Evolutionary conservation across 2,329 filamentous ascomycete species (phyloP).

Genomic region (Sporothrix pallida): DNA sequence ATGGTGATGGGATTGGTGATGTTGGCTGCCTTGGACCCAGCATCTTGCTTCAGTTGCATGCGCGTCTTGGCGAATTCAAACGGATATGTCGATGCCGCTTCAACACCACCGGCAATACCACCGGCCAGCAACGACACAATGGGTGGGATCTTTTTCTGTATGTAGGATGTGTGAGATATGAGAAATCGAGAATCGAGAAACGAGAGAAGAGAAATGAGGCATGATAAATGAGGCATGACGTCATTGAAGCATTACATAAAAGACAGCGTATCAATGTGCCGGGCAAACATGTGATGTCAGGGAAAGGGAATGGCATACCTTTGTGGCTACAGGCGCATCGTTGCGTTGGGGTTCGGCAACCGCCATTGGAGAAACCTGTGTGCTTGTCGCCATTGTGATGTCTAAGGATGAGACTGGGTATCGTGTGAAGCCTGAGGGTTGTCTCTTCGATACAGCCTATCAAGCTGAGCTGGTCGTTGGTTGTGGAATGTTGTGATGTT

Average conservation of each 20-base stretch:
- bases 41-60: constrained; percentile 57
- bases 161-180: background rate
- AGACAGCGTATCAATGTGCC: background rate
- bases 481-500: background rate
- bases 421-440: background rate
- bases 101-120: constrained; percentile 58
- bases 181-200: background rate
- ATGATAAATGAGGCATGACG: background rate
- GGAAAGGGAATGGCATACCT: background rate
- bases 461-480: background rate
- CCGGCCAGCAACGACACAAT: constrained; percentile 57
- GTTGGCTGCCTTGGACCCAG: constrained; percentile 15
- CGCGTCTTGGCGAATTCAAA: constrained; percentile 72
- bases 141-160: constrained; percentile 43
- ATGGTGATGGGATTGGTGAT: constrained; percentile 63
- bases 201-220: background rate
- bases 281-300: no score
- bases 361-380: background rate
- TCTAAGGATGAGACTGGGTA: no score
- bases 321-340: background rate
- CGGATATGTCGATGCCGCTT: constrained; percentile 63
- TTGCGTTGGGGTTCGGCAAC: background rate
- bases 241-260: background rate
- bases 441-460: background rate
- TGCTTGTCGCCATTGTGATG: background rate